Evolutionary conservation across 768 basidiomycete genomes (phyloP).

Genomic region (Tricholoma bakamatsutake): DNA sequence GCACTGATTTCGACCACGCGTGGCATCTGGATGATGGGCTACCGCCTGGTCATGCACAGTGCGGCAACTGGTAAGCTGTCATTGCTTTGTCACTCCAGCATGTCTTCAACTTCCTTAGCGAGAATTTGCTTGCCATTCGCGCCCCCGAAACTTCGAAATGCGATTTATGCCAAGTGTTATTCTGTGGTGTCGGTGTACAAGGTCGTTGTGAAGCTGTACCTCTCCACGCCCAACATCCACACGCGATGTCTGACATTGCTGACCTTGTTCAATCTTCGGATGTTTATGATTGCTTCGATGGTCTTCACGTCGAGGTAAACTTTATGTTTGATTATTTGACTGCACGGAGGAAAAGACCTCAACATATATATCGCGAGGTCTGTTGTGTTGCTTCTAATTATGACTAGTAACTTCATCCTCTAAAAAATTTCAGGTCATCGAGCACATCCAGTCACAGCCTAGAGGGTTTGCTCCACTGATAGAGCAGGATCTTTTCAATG

Average conservation of each 20-base stretch:
- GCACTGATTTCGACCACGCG: conserved; percentile 59
- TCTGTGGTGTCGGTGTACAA: conserved; percentile 77
- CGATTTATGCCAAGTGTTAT: conserved; percentile 76
- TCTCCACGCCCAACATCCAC: conserved; percentile 57
- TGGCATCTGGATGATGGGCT: conserved; percentile 74
- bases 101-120: conserved; percentile 33
- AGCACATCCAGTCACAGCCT: conserved; percentile 54
- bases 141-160: conserved; percentile 80
- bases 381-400: conserved; percentile 14
- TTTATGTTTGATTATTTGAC: conserved; percentile 79
- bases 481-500: conserved; percentile 65
- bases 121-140: conserved; percentile 63
- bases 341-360: conserved; percentile 53
- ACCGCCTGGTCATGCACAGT: conserved; percentile 75
- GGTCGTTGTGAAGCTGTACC: conserved; percentile 63
- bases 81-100: not conserved
- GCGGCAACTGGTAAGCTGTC: conserved; percentile 67
- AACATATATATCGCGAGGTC: conserved; percentile 75
- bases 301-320: conserved; percentile 76
- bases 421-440: conserved; percentile 45
- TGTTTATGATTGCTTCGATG: conserved; percentile 76
- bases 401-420: not conserved
- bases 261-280: conserved; percentile 75
- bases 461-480: conserved; percentile 59
- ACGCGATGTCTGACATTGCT: conserved; percentile 58